phyloP scores from a whole-genome alignment of 108 stramenopile genomes.

The Fragilariopsis cylindrus region DNA sequence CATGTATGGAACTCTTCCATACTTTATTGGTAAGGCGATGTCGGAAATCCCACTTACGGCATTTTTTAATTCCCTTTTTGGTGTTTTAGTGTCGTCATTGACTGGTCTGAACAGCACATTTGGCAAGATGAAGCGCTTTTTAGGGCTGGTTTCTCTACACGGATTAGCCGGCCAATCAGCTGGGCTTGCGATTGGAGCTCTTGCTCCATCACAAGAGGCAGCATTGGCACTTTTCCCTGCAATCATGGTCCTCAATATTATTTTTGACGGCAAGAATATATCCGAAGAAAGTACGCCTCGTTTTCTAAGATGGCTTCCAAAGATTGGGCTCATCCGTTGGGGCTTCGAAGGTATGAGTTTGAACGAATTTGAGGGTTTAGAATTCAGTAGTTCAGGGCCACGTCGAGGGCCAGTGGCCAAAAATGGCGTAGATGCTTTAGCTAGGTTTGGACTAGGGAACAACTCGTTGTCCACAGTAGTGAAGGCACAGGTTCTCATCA shows the following conservation, averaged over 20 bases:
- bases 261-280: conserved; percentile 89
- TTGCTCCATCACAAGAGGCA: conserved; percentile 68
- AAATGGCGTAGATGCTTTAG: conserved; percentile 80
- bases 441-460: conserved; percentile 71
- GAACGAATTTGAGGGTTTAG: conserved; percentile 85
- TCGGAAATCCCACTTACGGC: conserved; percentile 88
- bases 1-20: conserved; percentile 87
- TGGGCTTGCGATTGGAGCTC: conserved; percentile 71
- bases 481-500: conserved; percentile 61
- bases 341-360: conserved; percentile 82
- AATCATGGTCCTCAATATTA: conserved; percentile 86
- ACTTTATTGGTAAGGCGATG: conserved; percentile 92
- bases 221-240: conserved; percentile 84
- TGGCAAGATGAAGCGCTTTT: conserved; percentile 69
- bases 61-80: conserved; percentile 82
- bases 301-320: conserved; percentile 65
- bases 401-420: conserved; percentile 73
- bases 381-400: conserved; percentile 71
- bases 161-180: conserved; percentile 67
- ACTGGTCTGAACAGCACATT: conserved; percentile 59
- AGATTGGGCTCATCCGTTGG: conserved; percentile 81
- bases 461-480: conserved; percentile 56
- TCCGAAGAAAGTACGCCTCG: conserved; percentile 80
- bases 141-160: conserved; percentile 78
- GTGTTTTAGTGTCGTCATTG: conserved; percentile 78